phyloP scores from a whole-genome alignment of 2,329 filamentous ascomycete species.

The Colletotrichum truncatum region DNA sequence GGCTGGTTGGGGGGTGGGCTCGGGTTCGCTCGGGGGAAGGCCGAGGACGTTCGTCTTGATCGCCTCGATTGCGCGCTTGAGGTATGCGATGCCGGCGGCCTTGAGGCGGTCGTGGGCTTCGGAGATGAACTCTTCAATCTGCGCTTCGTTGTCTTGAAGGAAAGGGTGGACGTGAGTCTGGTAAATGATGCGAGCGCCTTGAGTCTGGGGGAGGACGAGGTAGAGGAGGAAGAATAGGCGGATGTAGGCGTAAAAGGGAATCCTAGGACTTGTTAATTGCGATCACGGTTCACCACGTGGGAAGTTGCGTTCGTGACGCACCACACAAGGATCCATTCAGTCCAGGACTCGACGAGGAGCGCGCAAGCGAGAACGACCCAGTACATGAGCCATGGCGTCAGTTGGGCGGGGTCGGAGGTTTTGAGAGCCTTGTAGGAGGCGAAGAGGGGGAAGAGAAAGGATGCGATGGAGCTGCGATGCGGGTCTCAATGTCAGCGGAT shows the following conservation, averaged over 20 bases:
- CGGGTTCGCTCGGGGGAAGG: constrained; percentile 65
- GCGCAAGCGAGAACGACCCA: constrained; percentile 91
- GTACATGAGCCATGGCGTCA: constrained; percentile 99
- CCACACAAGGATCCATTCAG: constrained; percentile 87
- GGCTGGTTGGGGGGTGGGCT: constrained; percentile 47
- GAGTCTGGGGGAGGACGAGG: constrained; percentile 96
- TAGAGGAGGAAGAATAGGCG: constrained; percentile 89
- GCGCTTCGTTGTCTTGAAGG: constrained; percentile 83
- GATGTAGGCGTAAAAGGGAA: constrained; percentile 94
- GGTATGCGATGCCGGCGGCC: constrained; percentile 78
- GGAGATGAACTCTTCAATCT: constrained; percentile 92
- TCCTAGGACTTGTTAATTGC: constrained; percentile 53
- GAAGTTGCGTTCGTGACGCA: constrained; percentile 43
- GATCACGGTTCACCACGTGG: too few relatives aligned
- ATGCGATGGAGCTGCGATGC: constrained; percentile 76
- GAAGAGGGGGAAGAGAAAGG: constrained; percentile 94
- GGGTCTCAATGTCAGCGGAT: background rate
- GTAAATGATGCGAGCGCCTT: constrained; percentile 89
- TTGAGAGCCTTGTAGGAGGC: constrained; percentile 98
- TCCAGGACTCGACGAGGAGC: constrained; percentile 86
- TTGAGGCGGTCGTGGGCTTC: constrained; percentile 81
- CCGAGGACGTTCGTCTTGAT: constrained; percentile 83
- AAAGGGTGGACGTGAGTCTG: constrained; percentile 87
- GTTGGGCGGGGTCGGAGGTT: constrained; percentile 85
- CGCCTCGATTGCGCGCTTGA: constrained; percentile 75